These are phyloP conservation scores for Alternaria sp. DNA, from an alignment of 2,329 filamentous ascomycete genomes.

Conservation along the genomic window DNA sequence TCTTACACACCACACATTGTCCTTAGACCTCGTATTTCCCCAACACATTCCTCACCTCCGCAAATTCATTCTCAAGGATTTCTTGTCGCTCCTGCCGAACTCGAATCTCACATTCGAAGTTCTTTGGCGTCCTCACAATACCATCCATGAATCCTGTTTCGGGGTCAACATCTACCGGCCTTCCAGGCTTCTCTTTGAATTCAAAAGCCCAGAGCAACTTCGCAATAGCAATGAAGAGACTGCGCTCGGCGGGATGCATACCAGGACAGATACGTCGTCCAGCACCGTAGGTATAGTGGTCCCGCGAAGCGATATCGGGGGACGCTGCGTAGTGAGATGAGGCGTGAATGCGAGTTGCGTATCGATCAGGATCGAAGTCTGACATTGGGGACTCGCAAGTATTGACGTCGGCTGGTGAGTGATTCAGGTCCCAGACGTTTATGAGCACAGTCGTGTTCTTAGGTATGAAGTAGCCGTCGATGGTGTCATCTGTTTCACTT, in stretches of 20 bases:
- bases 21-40: background rate
- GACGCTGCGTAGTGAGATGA: slow-evolving; percentile 50
- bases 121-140: background rate
- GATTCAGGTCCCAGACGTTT: slow-evolving; percentile 34
- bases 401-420: slow-evolving; percentile 31
- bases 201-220: slow-evolving; percentile 62
- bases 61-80: background rate
- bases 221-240: slow-evolving; percentile 51
- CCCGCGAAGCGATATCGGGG: slow-evolving; percentile 46
- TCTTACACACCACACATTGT: background rate
- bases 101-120: slow-evolving; percentile 4
- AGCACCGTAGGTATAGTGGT: slow-evolving; percentile 60
- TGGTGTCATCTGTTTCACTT: slow-evolving; percentile 51
- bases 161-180: slow-evolving; percentile 6
- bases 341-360: slow-evolving; percentile 37
- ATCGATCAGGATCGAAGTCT: slow-evolving; percentile 50
- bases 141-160: slow-evolving; percentile 6
- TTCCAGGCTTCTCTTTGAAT: slow-evolving; percentile 13
- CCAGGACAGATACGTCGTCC: slow-evolving; percentile 61
- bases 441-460: slow-evolving; percentile 42
- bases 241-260: slow-evolving; percentile 63
- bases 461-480: slow-evolving; percentile 48
- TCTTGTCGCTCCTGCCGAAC: background rate
- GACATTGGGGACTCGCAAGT: slow-evolving; percentile 11
- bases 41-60: background rate